Evolutionary conservation across 768 basidiomycete genomes (phyloP).

Genomic region (Lyophyllum semitale): DNA sequence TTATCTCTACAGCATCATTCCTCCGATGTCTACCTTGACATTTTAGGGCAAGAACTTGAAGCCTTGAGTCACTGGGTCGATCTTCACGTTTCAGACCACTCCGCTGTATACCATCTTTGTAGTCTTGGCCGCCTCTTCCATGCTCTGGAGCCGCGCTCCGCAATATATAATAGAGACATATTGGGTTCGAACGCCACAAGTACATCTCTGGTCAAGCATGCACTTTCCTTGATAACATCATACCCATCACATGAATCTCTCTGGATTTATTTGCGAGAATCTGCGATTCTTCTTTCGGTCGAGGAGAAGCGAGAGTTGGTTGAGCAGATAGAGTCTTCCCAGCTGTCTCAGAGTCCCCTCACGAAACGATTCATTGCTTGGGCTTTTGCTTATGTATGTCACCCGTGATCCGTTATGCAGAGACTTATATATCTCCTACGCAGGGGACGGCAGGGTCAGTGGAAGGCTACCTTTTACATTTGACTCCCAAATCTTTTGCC

Average conservation of each 20-base stretch:
- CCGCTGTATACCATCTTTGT: conserved; percentile 59
- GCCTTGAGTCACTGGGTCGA: conserved; percentile 55
- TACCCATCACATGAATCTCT: conserved; percentile 65
- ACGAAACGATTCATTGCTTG: conserved; percentile 8
- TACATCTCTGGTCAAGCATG: conserved; percentile 38
- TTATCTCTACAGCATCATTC: conserved; percentile 14
- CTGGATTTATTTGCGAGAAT: conserved; percentile 58
- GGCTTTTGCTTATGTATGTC: neutral
- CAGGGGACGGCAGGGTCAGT: neutral
- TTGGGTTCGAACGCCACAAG: neutral
- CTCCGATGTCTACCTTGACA: conserved; percentile 22
- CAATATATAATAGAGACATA: neutral
- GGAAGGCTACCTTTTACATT: neutral
- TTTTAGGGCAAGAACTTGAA: conserved; percentile 41
- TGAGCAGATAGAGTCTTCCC: conserved; percentile 5
- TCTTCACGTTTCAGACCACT: conserved; percentile 67
- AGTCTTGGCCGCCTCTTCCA: conserved; percentile 33
- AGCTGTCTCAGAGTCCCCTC: neutral
- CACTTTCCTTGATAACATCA: conserved; percentile 44
- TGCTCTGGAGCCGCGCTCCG: conserved; percentile 12
- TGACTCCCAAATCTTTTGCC: too few species aligned
- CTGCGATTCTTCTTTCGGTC: neutral
- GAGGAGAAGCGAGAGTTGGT: conserved; percentile 3
- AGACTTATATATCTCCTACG: neutral
- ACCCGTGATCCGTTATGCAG: neutral